A percentile compares a stretch with the other conserved stretches of the same genome.
Conservation (phyloP, 495 filamentous ascomycete genomes). For the Physcia stellaris region DNA sequence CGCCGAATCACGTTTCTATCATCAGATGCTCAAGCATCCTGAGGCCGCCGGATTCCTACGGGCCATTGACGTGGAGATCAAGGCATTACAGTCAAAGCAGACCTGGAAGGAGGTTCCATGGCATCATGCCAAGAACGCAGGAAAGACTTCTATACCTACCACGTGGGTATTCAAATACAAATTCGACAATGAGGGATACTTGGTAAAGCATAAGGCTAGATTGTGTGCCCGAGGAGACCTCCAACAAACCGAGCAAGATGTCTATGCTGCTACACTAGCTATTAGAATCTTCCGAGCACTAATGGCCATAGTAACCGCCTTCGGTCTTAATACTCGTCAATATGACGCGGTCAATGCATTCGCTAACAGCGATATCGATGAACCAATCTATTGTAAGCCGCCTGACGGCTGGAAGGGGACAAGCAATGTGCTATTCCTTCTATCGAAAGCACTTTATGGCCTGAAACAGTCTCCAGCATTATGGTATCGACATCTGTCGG, state of each 20-base stretch:
- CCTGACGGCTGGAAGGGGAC: background rate
- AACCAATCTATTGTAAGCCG: background rate
- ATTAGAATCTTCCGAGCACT: background rate
- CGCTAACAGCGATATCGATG: background rate
- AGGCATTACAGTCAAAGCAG: too few species aligned
- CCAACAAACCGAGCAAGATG: too few species aligned
- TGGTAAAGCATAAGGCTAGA: background rate
- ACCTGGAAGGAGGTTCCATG: too few species aligned
- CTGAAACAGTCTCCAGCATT: slow-evolving; percentile 14
- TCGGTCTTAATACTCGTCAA: slow-evolving; percentile 17
- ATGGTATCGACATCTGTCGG: slow-evolving; percentile 14
- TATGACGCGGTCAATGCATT: slow-evolving; percentile 21
- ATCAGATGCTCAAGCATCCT: too few species aligned
- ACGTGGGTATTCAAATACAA: too few species aligned
- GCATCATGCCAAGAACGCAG: too few species aligned
- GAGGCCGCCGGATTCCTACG: background rate
- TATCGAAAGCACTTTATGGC: slow-evolving; percentile 16
- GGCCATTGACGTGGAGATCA: too few species aligned
- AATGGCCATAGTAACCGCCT: slow-evolving; percentile 14
- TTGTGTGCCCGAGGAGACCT: slow-evolving; percentile 12
- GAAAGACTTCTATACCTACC: background rate
- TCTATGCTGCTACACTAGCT: too few species aligned
- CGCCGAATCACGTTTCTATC: too few species aligned
- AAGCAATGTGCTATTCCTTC: background rate
- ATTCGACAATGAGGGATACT: too few species aligned